Conservation (phyloP, 176 grass and related monocot genomes). For the Eremochloa ophiuroides region DNA sequence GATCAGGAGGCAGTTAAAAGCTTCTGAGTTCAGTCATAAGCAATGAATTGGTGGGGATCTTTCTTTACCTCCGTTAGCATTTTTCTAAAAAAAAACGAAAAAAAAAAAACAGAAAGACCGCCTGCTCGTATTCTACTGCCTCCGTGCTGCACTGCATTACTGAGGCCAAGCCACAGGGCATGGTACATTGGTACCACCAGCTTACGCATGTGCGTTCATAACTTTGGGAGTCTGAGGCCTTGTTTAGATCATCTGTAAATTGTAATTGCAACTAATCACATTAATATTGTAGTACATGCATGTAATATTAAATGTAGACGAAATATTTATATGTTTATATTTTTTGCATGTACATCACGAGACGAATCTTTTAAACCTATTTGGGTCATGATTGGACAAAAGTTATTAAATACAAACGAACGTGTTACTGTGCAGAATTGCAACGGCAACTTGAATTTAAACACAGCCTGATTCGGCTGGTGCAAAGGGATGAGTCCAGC, state of each 20-base stretch:
- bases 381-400: too few relatives aligned
- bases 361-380: too few relatives aligned
- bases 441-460: too few relatives aligned
- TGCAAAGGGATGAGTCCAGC: neutral
- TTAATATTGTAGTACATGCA: too few relatives aligned
- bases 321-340: too few relatives aligned
- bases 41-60: neutral
- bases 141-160: neutral
- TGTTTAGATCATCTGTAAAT: too few relatives aligned
- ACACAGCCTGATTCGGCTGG: neutral
- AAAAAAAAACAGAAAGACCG: neutral
- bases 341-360: too few relatives aligned
- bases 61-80: neutral
- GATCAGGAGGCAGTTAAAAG: neutral
- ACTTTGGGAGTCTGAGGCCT: neutral
- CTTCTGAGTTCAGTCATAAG: neutral
- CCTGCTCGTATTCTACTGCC: neutral
- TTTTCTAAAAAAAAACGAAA: too few relatives aligned
- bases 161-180: neutral
- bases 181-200: neutral
- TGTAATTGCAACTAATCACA: too few relatives aligned
- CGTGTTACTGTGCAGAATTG: too few relatives aligned
- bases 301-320: too few relatives aligned
- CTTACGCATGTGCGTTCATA: neutral
- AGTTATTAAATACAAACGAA: too few relatives aligned